These are phyloP conservation scores for Geotrichum armillariae DNA, from an alignment of 1,139 yeast genomes.

Conservation along the genomic window DNA sequence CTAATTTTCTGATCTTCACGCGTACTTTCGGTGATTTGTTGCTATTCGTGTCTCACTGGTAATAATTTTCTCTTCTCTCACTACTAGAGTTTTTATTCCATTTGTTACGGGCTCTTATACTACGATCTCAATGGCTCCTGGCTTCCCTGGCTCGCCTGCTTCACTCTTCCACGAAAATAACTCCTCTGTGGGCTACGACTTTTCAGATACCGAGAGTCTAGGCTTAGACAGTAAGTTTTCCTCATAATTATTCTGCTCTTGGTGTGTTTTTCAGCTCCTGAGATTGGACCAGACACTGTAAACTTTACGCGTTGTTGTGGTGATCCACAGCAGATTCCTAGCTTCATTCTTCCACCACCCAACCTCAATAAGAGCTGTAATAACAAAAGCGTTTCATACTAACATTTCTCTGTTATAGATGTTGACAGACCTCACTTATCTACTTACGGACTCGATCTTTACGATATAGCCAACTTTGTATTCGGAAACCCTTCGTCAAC, in stretches of 20 bases:
- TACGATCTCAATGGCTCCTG: not conserved
- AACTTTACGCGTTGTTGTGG: constrained; percentile 13
- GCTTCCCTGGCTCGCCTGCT: constrained; percentile 2
- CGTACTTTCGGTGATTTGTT: no score
- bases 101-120: not conserved
- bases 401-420: not conserved
- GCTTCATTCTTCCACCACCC: constrained; percentile 7
- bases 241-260: not conserved
- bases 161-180: constrained; percentile 8
- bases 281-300: not conserved
- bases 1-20: not conserved
- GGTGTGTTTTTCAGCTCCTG: not conserved
- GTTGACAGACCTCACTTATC: constrained; percentile 12
- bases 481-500: not conserved
- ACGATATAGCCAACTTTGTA: constrained; percentile 7
- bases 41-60: no score
- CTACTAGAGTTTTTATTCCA: no score
- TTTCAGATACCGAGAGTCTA: constrained; percentile 9
- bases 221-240: constrained; percentile 8
- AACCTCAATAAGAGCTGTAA: no score
- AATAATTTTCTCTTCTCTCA: no score
- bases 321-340: constrained; percentile 1
- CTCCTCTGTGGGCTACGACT: constrained; percentile 10
- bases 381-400: not conserved
- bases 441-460: constrained; percentile 3